phyloP scores from a whole-genome alignment of 192 early-diverging fungal genomes.

The Gryganskiella cystojenkinii region DNA sequence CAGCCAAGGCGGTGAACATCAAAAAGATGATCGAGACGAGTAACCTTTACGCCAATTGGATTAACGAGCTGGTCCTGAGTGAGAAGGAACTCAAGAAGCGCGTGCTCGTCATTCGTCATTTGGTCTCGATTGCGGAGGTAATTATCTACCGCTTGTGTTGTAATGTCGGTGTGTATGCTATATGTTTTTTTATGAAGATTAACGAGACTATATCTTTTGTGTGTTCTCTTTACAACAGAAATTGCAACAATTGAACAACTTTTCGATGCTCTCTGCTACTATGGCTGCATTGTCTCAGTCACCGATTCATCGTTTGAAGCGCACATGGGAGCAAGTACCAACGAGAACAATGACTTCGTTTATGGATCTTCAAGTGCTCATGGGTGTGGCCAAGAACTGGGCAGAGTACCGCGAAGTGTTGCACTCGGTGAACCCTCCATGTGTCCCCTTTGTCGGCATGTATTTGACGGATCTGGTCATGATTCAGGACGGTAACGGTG shows the following conservation, averaged over 20 bases:
- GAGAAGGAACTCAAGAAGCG: slow-evolving; percentile 89
- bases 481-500: slow-evolving; percentile 93
- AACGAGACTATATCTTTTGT: not conserved
- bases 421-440: slow-evolving; percentile 86
- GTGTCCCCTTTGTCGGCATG: slow-evolving; percentile 82
- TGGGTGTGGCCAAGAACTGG: slow-evolving; percentile 90
- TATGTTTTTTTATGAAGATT: not conserved
- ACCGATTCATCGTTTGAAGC: slow-evolving; percentile 87
- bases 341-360: slow-evolving; percentile 68
- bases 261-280: slow-evolving; percentile 93
- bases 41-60: slow-evolving; percentile 78
- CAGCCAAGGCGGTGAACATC: slow-evolving; percentile 83
- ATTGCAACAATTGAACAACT: slow-evolving; percentile 87
- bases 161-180: not conserved
- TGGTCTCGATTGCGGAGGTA: slow-evolving; percentile 84
- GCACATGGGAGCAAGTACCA: slow-evolving; percentile 89
- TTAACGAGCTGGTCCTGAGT: slow-evolving; percentile 83
- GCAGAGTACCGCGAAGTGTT: slow-evolving; percentile 85
- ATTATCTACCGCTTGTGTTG: not conserved
- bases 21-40: slow-evolving; percentile 89
- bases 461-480: slow-evolving; percentile 95
- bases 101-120: slow-evolving; percentile 81
- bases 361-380: slow-evolving; percentile 79
- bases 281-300: slow-evolving; percentile 91
- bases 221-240: slow-evolving; percentile 11